Evolutionary conservation across 2,329 filamentous ascomycete species (phyloP).

Genomic region (Aureobasidium leucospermi): DNA sequence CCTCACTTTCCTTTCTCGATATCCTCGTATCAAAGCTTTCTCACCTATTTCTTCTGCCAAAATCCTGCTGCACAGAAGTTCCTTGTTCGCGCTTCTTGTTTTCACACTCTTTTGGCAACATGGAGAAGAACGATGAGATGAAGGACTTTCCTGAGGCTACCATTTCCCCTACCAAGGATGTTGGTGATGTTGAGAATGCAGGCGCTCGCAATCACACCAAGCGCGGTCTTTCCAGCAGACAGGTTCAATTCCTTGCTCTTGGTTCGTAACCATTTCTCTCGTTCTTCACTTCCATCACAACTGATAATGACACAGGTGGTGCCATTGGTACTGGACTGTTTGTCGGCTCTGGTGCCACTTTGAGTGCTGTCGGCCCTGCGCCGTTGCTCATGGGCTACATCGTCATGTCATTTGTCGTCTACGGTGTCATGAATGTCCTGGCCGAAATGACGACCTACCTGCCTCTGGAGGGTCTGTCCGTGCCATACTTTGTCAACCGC

Average conservation of each 20-base stretch:
- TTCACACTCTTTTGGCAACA: not conserved
- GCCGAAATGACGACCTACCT: conserved; percentile 54
- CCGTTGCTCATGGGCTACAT: conserved; percentile 33
- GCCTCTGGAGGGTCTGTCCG: conserved; percentile 45
- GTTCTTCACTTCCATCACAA: not conserved
- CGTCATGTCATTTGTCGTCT: conserved; percentile 32
- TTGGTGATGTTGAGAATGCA: conserved; percentile 9
- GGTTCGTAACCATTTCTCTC: conserved; percentile 26
- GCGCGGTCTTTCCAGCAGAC: conserved; percentile 52
- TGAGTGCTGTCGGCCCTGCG: conserved; percentile 25
- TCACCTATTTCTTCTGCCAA: not conserved
- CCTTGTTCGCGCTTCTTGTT: not conserved
- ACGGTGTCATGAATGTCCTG: conserved; percentile 37
- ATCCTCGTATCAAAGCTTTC: not conserved
- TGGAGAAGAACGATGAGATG: conserved; percentile 4
- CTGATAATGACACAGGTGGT: not conserved
- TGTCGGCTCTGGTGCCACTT: conserved; percentile 22
- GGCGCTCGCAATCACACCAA: conserved; percentile 20
- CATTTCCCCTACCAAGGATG: not conserved
- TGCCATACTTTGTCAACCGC: conserved; percentile 48
- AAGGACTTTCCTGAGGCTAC: conserved; percentile 13
- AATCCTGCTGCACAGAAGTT: too few relatives aligned
- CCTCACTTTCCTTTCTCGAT: not conserved
- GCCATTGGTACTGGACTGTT: conserved; percentile 26
- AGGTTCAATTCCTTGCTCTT: conserved; percentile 55